Evolutionary conservation across 2,329 filamentous ascomycete genomes (phyloP).

Genomic region (Rhytidhysteron rufulum): DNA sequence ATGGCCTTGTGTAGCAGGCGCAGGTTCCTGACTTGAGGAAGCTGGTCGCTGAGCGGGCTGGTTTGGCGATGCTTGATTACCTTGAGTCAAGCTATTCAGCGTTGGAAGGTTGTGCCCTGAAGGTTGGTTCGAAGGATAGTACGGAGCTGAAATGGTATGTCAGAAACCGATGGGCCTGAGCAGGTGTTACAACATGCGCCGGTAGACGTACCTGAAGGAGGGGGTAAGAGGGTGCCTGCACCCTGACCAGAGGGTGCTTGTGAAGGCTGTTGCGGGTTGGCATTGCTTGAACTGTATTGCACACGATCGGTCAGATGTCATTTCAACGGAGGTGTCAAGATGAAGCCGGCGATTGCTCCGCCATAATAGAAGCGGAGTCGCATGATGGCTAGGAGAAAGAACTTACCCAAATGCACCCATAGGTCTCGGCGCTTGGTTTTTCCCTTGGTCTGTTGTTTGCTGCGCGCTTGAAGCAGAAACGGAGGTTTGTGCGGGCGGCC

Average conservation of each 20-base stretch:
- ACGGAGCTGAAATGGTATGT: slow-evolving; percentile 33
- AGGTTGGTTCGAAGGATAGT: slow-evolving; percentile 37
- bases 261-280: slow-evolving; percentile 26
- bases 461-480: slow-evolving; percentile 48
- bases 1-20: slow-evolving; percentile 26
- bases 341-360: slow-evolving; percentile 14
- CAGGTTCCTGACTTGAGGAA: slow-evolving; percentile 28
- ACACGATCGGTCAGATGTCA: slow-evolving; percentile 7
- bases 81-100: slow-evolving; percentile 42
- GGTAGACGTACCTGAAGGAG: slow-evolving; percentile 34
- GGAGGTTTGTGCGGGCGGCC: slow-evolving; percentile 43
- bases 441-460: slow-evolving; percentile 34
- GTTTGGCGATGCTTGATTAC: slow-evolving; percentile 40
- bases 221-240: slow-evolving; percentile 35
- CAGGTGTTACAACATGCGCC: slow-evolving; percentile 5
- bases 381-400: slow-evolving; percentile 5
- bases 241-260: slow-evolving; percentile 35
- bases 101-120: slow-evolving; percentile 37
- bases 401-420: slow-evolving; percentile 35
- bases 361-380: slow-evolving; percentile 6
- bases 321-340: slow-evolving; percentile 9
- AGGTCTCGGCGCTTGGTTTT: slow-evolving; percentile 29
- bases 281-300: slow-evolving; percentile 24
- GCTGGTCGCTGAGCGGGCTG: slow-evolving; percentile 32
- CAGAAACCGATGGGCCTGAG: slow-evolving; percentile 6